Evolutionary conservation across 164 flowering plant genomes (phyloP).

Genomic region (Brasenia schreberi): DNA sequence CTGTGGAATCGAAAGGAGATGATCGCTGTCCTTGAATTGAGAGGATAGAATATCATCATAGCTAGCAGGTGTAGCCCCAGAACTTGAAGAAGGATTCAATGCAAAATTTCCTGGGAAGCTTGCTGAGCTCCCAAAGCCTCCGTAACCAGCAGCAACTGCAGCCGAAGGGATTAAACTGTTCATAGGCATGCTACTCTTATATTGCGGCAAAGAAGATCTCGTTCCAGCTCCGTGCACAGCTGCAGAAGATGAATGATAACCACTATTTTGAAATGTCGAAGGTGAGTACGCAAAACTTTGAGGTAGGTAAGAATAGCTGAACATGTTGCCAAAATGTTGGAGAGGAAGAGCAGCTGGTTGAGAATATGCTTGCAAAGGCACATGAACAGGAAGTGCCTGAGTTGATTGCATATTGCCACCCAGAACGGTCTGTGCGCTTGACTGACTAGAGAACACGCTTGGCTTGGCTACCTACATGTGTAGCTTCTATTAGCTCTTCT

Average conservation of each 20-base stretch:
- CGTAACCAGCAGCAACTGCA: slow-evolving; percentile 68
- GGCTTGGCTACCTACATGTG: slow-evolving; percentile 46
- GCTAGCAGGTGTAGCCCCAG: slow-evolving; percentile 48
- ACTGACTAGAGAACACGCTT: slow-evolving; percentile 34
- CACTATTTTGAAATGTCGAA: slow-evolving; percentile 68
- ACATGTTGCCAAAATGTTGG: slow-evolving; percentile 76
- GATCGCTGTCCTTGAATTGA: slow-evolving; percentile 69
- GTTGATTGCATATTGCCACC: slow-evolving; percentile 47
- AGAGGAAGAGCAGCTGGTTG: slow-evolving; percentile 47
- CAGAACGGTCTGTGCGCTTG: slow-evolving; percentile 38
- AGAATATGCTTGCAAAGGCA: slow-evolving; percentile 66
- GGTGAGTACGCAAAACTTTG: neutral
- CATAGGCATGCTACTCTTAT: slow-evolving; percentile 55
- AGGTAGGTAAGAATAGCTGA: slow-evolving; percentile 75
- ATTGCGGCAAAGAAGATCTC: slow-evolving; percentile 56
- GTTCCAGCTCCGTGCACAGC: slow-evolving; percentile 31
- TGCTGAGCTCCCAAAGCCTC: slow-evolving; percentile 61
- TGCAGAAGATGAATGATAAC: slow-evolving; percentile 64
- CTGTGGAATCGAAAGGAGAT: slow-evolving; percentile 72
- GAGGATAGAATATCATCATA: slow-evolving; percentile 72
- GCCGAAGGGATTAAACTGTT: slow-evolving; percentile 77
- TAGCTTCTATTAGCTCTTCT: no score
- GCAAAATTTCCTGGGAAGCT: slow-evolving; percentile 52
- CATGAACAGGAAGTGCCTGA: slow-evolving; percentile 54
- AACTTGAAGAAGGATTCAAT: slow-evolving; percentile 50